These are phyloP conservation scores for Nidula niveotomentosa DNA, from an alignment of 1,284 basidiomycete genomes.

Conservation along the genomic window DNA sequence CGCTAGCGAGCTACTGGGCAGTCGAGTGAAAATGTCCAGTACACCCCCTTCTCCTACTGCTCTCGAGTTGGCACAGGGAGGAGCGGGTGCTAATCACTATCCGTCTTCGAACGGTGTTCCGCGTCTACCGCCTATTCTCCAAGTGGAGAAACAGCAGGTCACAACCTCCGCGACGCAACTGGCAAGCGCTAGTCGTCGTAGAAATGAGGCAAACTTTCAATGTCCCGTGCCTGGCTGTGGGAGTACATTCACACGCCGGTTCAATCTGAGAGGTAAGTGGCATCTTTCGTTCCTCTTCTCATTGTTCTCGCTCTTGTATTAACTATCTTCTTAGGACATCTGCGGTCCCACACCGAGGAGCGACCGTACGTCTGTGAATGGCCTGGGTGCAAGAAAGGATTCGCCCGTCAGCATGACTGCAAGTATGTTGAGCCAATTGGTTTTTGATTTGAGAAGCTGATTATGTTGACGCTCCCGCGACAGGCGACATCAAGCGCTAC, in stretches of 20 bases:
- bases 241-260: constrained; percentile 89
- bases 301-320: constrained; percentile 12
- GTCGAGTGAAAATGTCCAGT: constrained; percentile 30
- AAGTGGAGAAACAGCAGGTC: constrained; percentile 90
- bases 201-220: constrained; percentile 89
- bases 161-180: constrained; percentile 94
- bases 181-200: constrained; percentile 84
- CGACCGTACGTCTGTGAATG: constrained; percentile 92
- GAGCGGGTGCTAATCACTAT: constrained; percentile 51
- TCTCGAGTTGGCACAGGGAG: constrained; percentile 19
- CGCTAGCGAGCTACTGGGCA: constrained; percentile 46
- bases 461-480: neutral
- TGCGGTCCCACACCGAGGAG: constrained; percentile 96
- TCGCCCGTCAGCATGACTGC: constrained; percentile 95
- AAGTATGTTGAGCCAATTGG: constrained; percentile 56
- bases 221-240: constrained; percentile 96
- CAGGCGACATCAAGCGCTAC: constrained; percentile 85
- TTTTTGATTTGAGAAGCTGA: neutral
- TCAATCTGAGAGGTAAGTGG: constrained; percentile 75
- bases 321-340: constrained; percentile 63
- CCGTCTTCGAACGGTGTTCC: constrained; percentile 55
- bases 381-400: constrained; percentile 92
- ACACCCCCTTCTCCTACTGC: constrained; percentile 24
- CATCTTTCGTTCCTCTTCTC: constrained; percentile 6
- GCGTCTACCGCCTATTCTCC: constrained; percentile 77